A percentile compares a stretch with the other conserved stretches of the same genome.
These are phyloP conservation scores for Gossypioides kirkii DNA, from an alignment of 345 rosid genomes.

Conservation along the genomic window DNA sequence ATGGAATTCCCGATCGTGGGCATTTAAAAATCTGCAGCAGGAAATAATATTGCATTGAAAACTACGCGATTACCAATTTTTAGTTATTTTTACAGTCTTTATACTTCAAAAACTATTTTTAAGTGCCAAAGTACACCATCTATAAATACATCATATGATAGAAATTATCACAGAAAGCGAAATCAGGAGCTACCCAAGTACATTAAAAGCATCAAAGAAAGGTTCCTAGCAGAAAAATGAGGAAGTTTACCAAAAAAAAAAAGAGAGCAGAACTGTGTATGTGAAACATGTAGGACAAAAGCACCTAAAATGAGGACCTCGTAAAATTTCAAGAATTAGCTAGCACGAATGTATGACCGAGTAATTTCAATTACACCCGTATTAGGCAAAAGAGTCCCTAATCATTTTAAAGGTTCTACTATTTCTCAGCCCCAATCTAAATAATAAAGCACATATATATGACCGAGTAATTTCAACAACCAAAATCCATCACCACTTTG, in stretches of 20 bases:
- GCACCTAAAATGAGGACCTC: background rate
- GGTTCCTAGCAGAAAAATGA: background rate
- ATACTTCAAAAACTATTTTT: background rate
- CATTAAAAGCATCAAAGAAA: background rate
- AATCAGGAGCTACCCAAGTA: background rate
- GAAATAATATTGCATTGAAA: background rate
- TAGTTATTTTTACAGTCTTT: background rate
- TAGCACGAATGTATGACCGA: background rate
- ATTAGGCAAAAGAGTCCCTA: background rate
- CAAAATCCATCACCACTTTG: background rate
- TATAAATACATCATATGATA: background rate
- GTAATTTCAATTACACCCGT: background rate
- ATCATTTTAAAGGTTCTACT: background rate
- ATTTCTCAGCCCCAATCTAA: background rate
- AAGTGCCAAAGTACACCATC: background rate
- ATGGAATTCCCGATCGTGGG: constrained; percentile 94
- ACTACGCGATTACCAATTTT: background rate
- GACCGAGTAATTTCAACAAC: background rate
- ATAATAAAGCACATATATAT: background rate
- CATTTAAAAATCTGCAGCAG: constrained; percentile 59
- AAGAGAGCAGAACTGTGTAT: background rate
- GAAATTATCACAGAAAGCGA: background rate
- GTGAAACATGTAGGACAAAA: background rate
- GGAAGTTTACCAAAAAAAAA: background rate
- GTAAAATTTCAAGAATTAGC: background rate